Evolutionary conservation across 2,329 filamentous ascomycete species (phyloP), one percentile per base, ranked within the genome.

Genomic region (Hymenotorrendiella dingleyae): DNA sequence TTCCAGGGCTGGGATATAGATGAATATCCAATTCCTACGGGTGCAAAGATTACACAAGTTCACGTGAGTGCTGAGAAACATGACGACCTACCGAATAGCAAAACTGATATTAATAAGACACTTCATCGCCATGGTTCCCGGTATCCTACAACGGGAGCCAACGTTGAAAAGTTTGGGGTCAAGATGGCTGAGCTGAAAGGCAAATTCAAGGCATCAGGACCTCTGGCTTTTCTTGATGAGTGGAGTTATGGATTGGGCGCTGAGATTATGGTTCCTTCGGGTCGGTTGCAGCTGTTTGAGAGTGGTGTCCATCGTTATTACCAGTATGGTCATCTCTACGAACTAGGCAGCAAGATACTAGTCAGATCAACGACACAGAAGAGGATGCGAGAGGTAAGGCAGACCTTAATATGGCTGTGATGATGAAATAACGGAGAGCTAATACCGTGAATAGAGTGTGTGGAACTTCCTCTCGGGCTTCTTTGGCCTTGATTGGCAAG

Each of bases 381-480:
- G 57, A 78, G 85, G 19, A 89, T 89, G 84, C 67, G 84, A 17
- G 81, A 88, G 60, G 58, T 59, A 23, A 27, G 50, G 82, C 75
- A 22, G 19, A 12, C 12, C 30, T 20, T 8, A 19, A 11, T 20
- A 26, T 30, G 21, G 30, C 10, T 22, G 11, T 26, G 8, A 28
- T 11, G 7, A 24, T 16, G 9, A 20, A 8, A 9, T 30, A 24
- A 11, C 33, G 12, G 21, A 21, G 27, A 20, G 43, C 28, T 50
- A 22, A 53, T 35, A 22, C 11, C 6, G 10, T n/a, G 22, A 23
- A 4, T 22, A 61, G 57, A 28, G 53, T 32, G 84, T 84, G 3
- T 84, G 89, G 62, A 84, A 89, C 62, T 89, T 87, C 63, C 66
- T 88, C 58, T 81, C 84, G 5, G 85, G 85, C 0, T 89, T 89